A percentile compares a stretch with the other conserved stretches of the same genome.
Conservation (phyloP, 768 basidiomycete species). For the Lactarius tabidus region DNA sequence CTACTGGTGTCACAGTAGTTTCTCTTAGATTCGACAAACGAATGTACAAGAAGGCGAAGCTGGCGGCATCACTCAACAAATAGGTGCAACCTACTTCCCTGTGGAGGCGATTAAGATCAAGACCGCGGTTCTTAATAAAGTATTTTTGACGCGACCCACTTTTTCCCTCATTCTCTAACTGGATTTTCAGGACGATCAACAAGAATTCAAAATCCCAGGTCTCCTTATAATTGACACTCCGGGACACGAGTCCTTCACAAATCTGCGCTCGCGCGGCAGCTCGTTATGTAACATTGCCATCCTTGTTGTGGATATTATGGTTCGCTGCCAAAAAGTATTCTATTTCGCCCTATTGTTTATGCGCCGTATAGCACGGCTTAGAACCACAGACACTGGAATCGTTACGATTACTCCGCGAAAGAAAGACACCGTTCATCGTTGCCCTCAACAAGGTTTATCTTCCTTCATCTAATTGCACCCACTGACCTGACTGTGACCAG, state of each 20-base stretch:
- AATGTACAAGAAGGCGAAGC: constrained; percentile 99
- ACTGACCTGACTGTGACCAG: constrained; percentile 38
- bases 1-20: neutral
- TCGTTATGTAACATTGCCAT: constrained; percentile 99
- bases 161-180: constrained; percentile 3
- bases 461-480: neutral
- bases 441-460: constrained; percentile 81
- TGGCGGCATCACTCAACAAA: constrained; percentile 99
- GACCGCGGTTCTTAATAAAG: constrained; percentile 90
- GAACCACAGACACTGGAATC: constrained; percentile 99
- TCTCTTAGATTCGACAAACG: constrained; percentile 89
- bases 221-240: constrained; percentile 96
- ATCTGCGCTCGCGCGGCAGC: constrained; percentile 90
- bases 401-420: constrained; percentile 81
- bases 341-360: neutral
- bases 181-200: constrained; percentile 54
- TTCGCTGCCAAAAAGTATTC: constrained; percentile 33
- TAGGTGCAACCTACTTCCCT: constrained; percentile 99
- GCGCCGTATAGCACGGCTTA: constrained; percentile 70
- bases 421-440: constrained; percentile 98
- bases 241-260: constrained; percentile 99
- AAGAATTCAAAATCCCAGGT: constrained; percentile 97
- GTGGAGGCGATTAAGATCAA: constrained; percentile 90
- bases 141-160: constrained; percentile 30
- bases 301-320: constrained; percentile 98